phyloP scores from a whole-genome alignment of 2,329 filamentous ascomycete species.

The Aspergillus sp. region DNA sequence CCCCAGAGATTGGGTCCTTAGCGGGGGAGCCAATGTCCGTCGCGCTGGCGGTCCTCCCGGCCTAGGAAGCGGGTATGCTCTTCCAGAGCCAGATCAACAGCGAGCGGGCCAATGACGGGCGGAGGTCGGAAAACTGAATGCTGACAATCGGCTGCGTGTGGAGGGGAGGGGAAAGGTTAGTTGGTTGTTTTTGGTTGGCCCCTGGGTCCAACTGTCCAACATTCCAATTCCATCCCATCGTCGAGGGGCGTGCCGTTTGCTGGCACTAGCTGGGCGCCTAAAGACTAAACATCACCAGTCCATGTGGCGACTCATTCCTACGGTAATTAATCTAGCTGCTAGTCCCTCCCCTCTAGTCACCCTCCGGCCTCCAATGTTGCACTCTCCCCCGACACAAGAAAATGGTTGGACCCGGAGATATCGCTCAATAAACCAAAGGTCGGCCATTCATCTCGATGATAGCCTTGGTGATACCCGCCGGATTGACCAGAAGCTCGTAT shows the following conservation, averaged over 20 bases:
- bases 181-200: background rate
- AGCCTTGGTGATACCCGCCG: background rate
- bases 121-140: constrained; percentile 11
- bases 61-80: background rate
- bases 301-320: background rate
- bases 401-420: background rate
- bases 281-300: background rate
- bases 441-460: background rate
- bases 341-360: background rate
- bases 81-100: background rate
- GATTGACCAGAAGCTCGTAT: constrained; percentile 14
- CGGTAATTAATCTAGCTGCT: background rate
- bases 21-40: background rate
- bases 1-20: background rate
- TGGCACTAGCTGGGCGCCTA: constrained; percentile 4
- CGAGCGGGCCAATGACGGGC: background rate
- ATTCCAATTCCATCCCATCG: background rate
- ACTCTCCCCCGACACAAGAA: background rate
- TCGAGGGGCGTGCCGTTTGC: background rate
- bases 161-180: background rate
- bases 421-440: background rate
- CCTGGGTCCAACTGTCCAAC: background rate
- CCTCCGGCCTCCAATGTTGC: background rate
- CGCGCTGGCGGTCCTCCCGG: background rate
- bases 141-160: constrained; percentile 12